phyloP scores from a whole-genome alignment of 768 basidiomycete genomes.

The Xerocomus spinulosus region DNA sequence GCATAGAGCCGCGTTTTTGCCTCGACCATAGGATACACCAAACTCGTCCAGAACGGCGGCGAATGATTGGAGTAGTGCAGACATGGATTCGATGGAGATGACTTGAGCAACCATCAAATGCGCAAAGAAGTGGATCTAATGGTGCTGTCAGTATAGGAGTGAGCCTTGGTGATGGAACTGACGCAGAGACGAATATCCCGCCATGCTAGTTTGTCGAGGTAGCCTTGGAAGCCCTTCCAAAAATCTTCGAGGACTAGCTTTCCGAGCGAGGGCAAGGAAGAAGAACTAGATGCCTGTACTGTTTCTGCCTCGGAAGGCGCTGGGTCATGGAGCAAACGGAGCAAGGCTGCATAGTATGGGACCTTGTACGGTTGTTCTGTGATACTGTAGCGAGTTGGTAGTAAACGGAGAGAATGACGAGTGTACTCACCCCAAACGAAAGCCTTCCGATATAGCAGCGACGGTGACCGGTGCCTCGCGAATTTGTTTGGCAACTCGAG shows the following conservation, averaged over 20 bases:
- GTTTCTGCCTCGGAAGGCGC: constrained; percentile 32
- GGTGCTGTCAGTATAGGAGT: constrained; percentile 4
- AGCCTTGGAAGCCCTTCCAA: constrained; percentile 85
- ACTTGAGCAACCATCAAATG: constrained; percentile 75
- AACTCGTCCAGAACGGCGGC: constrained; percentile 86
- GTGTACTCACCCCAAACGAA: constrained; percentile 58
- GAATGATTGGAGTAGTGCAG: constrained; percentile 78
- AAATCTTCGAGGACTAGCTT: constrained; percentile 80
- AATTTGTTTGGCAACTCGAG: constrained; percentile 61
- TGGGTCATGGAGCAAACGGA: constrained; percentile 61
- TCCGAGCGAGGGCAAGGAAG: constrained; percentile 44
- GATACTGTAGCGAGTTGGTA: constrained; percentile 44
- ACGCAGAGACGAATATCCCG: constrained; percentile 85
- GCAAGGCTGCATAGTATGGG: constrained; percentile 79
- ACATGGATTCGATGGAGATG: constrained; percentile 73
- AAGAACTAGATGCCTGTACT: constrained; percentile 25
- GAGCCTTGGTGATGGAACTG: constrained; percentile 27
- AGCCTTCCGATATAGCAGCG: constrained; percentile 64
- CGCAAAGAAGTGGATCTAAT: constrained; percentile 89
- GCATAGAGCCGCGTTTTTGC: constrained; percentile 74
- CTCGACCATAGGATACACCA: constrained; percentile 80
- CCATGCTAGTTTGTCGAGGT: constrained; percentile 88
- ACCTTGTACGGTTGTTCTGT: constrained; percentile 95
- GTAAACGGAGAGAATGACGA: neutral
- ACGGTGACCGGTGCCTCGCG: constrained; percentile 56